phyloP scores from a whole-genome alignment of 169 alveolate genomes.

The Plasmodium gaboni region DNA sequence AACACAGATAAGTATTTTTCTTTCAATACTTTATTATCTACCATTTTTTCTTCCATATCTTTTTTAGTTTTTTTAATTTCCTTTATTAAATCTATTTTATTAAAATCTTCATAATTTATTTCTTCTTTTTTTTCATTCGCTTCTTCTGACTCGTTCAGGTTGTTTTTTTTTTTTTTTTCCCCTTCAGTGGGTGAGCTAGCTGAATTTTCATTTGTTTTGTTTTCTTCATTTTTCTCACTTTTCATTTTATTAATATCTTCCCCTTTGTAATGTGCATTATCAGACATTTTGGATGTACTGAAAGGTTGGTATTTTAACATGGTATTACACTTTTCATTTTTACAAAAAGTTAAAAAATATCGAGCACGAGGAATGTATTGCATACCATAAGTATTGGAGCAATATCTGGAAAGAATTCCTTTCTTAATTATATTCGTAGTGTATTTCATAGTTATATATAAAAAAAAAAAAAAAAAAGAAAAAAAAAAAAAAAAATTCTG shows the following conservation, averaged over 20 bases:
- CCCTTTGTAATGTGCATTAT: conserved; percentile 14
- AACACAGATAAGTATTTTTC: conserved; percentile 84
- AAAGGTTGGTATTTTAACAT: conserved; percentile 7
- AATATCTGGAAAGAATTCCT: conserved; percentile 22
- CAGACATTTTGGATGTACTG: conserved; percentile 30
- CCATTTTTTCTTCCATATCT: conserved; percentile 79
- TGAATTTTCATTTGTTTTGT: neutral
- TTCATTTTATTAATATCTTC: conserved; percentile 7
- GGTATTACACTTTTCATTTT: neutral
- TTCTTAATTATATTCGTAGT: conserved; percentile 16
- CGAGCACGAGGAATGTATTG: neutral
- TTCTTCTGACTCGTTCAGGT: conserved; percentile 25
- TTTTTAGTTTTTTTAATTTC: conserved; percentile 62
- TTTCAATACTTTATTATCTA: conserved; percentile 79
- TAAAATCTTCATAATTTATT: conserved; percentile 35
- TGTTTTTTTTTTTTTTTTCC: neutral
- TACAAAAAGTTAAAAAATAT: conserved; percentile 13
- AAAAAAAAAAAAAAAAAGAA: neutral
- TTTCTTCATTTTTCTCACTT: conserved; percentile 3
- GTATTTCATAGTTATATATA: conserved; percentile 26
- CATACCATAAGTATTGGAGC: conserved; percentile 5
- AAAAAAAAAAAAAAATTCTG: neutral
- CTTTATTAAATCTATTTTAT: conserved; percentile 53
- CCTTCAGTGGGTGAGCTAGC: neutral
- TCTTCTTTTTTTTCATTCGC: conserved; percentile 8